Conservation (phyloP, 345 rosid species). For the Kernera saxatilis region DNA sequence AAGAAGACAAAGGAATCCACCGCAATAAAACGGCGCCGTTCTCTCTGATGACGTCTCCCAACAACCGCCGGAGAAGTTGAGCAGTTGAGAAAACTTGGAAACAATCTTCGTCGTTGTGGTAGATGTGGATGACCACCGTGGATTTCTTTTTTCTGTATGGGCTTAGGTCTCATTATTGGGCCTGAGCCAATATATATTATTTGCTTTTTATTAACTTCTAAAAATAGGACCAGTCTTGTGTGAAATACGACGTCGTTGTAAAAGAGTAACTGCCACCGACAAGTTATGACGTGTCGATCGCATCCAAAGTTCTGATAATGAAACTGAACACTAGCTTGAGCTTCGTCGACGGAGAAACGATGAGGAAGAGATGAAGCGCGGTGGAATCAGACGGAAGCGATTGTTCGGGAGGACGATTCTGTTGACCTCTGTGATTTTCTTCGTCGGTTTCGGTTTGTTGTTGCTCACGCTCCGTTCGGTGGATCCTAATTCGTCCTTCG, state of each 20-base stretch:
- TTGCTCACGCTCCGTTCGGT: conserved; percentile 47
- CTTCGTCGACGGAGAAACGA: background rate
- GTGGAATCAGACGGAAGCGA: conserved; percentile 44
- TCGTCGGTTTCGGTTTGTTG: conserved; percentile 46
- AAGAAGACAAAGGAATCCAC: background rate
- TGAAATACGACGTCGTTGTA: background rate
- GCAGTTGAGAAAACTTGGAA: conserved; percentile 17
- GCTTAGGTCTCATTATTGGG: background rate
- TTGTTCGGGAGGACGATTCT: conserved; percentile 38
- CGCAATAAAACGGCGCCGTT: conserved; percentile 8
- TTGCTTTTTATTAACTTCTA: background rate
- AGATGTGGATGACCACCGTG: conserved; percentile 14
- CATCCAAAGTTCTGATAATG: background rate
- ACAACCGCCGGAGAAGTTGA: conserved; percentile 23
- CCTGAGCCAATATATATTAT: background rate
- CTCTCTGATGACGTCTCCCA: background rate
- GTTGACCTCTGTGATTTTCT: conserved; percentile 33
- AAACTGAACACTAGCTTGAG: background rate
- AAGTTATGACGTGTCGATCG: background rate
- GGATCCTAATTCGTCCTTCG: conserved; percentile 38
- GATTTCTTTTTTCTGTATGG: background rate
- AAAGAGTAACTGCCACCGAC: conserved; percentile 22
- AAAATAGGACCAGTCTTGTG: background rate
- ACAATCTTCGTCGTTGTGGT: conserved; percentile 15
- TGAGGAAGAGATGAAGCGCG: conserved; percentile 34